Conservation (phyloP, 2,329 filamentous ascomycete genomes). For the Xylariaceae sp. region DNA sequence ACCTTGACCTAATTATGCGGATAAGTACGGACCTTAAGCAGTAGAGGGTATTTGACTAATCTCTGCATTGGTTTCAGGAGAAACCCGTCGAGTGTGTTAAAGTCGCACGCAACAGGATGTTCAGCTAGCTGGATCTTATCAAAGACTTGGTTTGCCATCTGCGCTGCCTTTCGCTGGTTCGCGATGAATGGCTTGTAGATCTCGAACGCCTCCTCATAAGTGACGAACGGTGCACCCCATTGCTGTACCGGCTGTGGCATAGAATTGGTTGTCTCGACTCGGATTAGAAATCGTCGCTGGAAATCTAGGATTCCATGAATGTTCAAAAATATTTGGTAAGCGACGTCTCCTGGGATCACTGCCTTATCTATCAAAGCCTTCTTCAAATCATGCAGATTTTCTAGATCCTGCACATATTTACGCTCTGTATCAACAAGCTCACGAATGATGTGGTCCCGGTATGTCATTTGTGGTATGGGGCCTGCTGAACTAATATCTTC, state of each 20-base stretch:
- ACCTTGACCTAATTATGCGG: neutral
- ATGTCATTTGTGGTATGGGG: conserved; percentile 72
- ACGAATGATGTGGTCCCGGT: conserved; percentile 85
- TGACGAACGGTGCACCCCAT: conserved; percentile 91
- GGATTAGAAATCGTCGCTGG: conserved; percentile 91
- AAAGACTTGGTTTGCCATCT: conserved; percentile 82
- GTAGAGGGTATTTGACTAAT: conserved; percentile 89
- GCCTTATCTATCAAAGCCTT: conserved; percentile 87
- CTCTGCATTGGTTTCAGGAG: conserved; percentile 96
- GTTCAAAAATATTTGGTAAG: conserved; percentile 96
- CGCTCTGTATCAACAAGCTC: conserved; percentile 94
- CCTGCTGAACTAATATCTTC: conserved; percentile 57
- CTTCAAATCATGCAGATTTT: conserved; percentile 91
- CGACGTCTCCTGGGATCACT: conserved; percentile 83
- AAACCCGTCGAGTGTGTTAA: conserved; percentile 88
- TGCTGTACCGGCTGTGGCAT: conserved; percentile 77
- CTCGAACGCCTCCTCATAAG: conserved; percentile 84
- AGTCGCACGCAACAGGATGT: conserved; percentile 82
- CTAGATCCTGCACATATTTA: conserved; percentile 96
- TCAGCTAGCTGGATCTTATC: conserved; percentile 81
- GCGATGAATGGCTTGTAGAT: conserved; percentile 98
- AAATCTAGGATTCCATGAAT: conserved; percentile 95
- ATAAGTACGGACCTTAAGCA: conserved; percentile 71
- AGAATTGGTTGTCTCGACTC: conserved; percentile 93
- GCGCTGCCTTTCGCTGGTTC: conserved; percentile 90